phyloP scores from a whole-genome alignment of 306 rosid genomes.

The Delonix regia region DNA sequence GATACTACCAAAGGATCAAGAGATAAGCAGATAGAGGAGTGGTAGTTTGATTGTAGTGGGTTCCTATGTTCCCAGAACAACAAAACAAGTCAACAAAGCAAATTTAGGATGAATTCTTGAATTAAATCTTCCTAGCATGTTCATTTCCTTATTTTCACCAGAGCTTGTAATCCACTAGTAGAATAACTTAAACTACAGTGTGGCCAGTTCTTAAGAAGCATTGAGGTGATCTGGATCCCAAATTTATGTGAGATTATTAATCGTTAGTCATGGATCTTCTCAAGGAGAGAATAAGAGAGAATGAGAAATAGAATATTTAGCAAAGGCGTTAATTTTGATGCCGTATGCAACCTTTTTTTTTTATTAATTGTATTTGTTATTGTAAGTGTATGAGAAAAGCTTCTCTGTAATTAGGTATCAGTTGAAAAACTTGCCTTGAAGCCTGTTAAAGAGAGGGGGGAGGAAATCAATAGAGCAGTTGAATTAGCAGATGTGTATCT shows the following conservation, averaged over 20 bases:
- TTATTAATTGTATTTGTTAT: constrained; percentile 5
- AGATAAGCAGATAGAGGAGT: constrained; percentile 68
- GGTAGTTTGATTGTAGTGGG: constrained; percentile 97
- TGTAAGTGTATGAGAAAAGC: constrained; percentile 1
- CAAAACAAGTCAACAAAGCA: constrained; percentile 72
- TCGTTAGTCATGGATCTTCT: constrained; percentile 22
- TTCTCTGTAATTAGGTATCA: constrained; percentile 66
- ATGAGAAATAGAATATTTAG: neutral
- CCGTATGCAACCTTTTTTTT: neutral
- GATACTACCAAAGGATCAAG: constrained; percentile 78
- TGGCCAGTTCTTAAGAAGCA: constrained; percentile 60
- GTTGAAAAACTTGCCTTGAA: constrained; percentile 88
- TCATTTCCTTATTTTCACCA: constrained; percentile 32
- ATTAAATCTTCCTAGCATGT: constrained; percentile 31
- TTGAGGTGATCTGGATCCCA: constrained; percentile 69
- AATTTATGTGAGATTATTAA: constrained; percentile 27
- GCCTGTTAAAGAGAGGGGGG: constrained; percentile 70
- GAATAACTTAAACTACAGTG: constrained; percentile 77
- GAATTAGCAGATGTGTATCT: constrained; percentile 82
- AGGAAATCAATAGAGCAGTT: constrained; percentile 78
- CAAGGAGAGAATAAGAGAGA: constrained; percentile 28
- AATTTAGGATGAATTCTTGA: constrained; percentile 23
- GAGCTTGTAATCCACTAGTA: constrained; percentile 57
- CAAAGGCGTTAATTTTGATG: constrained; percentile 20
- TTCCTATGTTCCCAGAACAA: constrained; percentile 92